phyloP scores from a whole-genome alignment of 441 rosid genomes.

The Geranium incanum region DNA sequence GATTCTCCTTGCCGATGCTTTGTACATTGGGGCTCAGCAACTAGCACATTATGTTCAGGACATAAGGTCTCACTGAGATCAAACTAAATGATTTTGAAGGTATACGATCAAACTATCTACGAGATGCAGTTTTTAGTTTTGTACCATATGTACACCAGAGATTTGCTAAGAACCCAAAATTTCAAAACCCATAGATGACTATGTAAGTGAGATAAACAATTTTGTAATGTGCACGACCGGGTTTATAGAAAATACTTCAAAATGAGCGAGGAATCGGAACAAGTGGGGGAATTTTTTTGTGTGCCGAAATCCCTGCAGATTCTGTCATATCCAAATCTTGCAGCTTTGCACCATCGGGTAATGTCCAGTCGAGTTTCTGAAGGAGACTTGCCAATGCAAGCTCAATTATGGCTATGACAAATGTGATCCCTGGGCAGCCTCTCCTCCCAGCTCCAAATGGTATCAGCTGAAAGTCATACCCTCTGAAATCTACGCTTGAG shows the following conservation, averaged over 20 bases:
- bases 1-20: conserved; percentile 6
- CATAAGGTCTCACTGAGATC: background rate
- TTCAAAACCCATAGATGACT: background rate
- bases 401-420: conserved; percentile 19
- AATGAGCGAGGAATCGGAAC: conserved; percentile 9
- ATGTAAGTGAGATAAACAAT: background rate
- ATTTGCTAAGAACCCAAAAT: background rate
- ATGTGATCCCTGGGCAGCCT: conserved; percentile 22
- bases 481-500: conserved; percentile 10
- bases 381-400: conserved; percentile 23
- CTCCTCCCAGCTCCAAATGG: conserved; percentile 20
- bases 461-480: conserved; percentile 14
- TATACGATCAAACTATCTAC: background rate
- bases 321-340: conserved; percentile 18
- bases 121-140: background rate
- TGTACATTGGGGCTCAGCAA: conserved; percentile 7
- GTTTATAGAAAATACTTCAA: background rate
- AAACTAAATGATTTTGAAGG: background rate
- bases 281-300: conserved; percentile 18
- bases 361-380: conserved; percentile 24
- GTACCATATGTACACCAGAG: background rate
- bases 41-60: background rate
- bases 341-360: conserved; percentile 14
- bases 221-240: background rate
- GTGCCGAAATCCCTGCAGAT: conserved; percentile 10